phyloP scores from a whole-genome alignment of 2,329 filamentous ascomycete genomes.

The Zarea fungicola region DNA sequence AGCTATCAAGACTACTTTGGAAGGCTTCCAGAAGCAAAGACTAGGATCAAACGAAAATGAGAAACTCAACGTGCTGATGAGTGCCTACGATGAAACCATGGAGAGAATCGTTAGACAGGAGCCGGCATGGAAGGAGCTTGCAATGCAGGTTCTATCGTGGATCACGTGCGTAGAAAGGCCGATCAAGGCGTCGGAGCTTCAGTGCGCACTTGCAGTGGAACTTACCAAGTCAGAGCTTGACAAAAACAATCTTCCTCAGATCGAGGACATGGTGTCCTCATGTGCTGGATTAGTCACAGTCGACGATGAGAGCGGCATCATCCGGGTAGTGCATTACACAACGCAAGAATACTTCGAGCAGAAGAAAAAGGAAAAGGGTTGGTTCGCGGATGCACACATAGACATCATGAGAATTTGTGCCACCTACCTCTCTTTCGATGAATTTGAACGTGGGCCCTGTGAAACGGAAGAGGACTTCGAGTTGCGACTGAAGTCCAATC shows the following conservation, averaged over 20 bases:
- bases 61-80: conserved; percentile 27
- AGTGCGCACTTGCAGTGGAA: conserved; percentile 35
- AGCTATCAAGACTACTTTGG: conserved; percentile 20
- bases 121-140: conserved; percentile 17
- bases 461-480: conserved; percentile 17
- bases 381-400: background rate
- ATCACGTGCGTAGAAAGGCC: conserved; percentile 30
- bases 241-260: conserved; percentile 27
- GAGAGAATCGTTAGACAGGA: conserved; percentile 33
- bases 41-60: conserved; percentile 11
- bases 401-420: conserved; percentile 17
- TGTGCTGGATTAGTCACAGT: conserved; percentile 33
- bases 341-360: conserved; percentile 8
- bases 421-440: conserved; percentile 24
- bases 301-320: conserved; percentile 30
- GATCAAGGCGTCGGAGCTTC: conserved; percentile 29
- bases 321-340: conserved; percentile 30
- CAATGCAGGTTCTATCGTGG: conserved; percentile 36
- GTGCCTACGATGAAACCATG: conserved; percentile 37
- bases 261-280: conserved; percentile 27
- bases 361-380: background rate
- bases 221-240: conserved; percentile 22
- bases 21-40: background rate
- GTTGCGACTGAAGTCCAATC: conserved; percentile 18
- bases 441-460: conserved; percentile 20